Evolutionary conservation across 495 filamentous ascomycete species (phyloP).

Genomic region (Annulohypoxylon stygium): DNA sequence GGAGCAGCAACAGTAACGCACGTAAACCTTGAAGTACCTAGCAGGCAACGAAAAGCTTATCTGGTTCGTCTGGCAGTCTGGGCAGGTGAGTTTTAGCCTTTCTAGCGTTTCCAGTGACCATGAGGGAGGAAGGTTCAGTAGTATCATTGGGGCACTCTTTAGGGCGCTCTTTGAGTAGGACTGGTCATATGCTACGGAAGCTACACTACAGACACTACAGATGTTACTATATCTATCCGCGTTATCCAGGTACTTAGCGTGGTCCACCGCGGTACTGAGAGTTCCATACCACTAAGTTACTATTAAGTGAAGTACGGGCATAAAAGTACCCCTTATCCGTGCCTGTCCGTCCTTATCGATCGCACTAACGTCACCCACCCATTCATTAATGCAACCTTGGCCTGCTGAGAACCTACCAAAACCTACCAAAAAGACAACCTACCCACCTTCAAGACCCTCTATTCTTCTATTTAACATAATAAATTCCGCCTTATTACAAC

Average conservation of each 20-base stretch:
- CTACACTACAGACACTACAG: not conserved
- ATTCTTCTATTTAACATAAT: slow-evolving; percentile 18
- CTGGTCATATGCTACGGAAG: not conserved
- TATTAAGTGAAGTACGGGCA: too few species aligned
- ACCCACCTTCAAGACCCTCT: slow-evolving; percentile 43
- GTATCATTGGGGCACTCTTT: too few species aligned
- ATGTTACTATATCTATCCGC: slow-evolving; percentile 1
- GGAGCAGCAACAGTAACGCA: slow-evolving; percentile 10
- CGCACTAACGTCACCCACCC: slow-evolving; percentile 40
- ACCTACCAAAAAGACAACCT: slow-evolving; percentile 20
- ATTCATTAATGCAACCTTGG: slow-evolving; percentile 33
- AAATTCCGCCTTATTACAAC: slow-evolving; percentile 7
- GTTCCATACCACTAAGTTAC: too few species aligned
- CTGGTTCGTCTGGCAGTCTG: not conserved
- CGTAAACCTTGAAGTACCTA: not conserved
- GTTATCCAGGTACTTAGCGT: not conserved
- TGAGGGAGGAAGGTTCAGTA: too few species aligned
- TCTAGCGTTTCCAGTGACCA: too few species aligned
- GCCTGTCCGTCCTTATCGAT: slow-evolving; percentile 37
- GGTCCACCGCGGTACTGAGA: too few species aligned
- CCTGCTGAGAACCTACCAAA: not conserved
- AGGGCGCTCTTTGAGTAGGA: too few species aligned
- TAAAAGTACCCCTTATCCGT: slow-evolving; percentile 27
- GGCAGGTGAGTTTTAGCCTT: too few species aligned
- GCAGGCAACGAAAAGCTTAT: not conserved